Evolutionary conservation across 2,329 filamentous ascomycete genomes (phyloP).

Genomic region (Paraconiothyrium sp.): DNA sequence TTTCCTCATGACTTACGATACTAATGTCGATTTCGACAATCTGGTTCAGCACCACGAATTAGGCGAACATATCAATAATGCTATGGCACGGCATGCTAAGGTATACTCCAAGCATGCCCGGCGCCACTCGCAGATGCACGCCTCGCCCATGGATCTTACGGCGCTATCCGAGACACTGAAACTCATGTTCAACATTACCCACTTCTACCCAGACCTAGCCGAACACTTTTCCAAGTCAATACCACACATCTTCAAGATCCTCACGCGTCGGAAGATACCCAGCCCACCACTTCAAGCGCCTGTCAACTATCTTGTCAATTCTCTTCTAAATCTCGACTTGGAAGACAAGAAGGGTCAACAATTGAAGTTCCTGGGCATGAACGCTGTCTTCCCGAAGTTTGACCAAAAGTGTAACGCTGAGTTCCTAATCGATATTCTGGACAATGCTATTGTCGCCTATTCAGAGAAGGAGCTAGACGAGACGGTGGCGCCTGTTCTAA

Average conservation of each 20-base stretch:
- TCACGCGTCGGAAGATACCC: constrained; percentile 68
- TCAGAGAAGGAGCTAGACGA: constrained; percentile 75
- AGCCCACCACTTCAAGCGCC: constrained; percentile 77
- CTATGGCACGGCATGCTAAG: constrained; percentile 71
- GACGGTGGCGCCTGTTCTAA: constrained; percentile 75
- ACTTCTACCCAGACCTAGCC: constrained; percentile 72
- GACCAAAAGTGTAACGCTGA: constrained; percentile 69
- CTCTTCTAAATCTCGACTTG: constrained; percentile 80
- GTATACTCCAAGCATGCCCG: constrained; percentile 54
- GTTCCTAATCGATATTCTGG: constrained; percentile 75
- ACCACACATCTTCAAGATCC: constrained; percentile 74
- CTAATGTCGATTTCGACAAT: constrained; percentile 70
- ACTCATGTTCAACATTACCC: constrained; percentile 86
- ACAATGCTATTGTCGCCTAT: constrained; percentile 71
- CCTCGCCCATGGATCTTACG: constrained; percentile 75
- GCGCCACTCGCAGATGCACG: constrained; percentile 35
- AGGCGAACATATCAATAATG: constrained; percentile 73
- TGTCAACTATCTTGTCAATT: constrained; percentile 77
- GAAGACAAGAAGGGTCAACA: constrained; percentile 57
- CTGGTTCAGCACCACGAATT: constrained; percentile 74
- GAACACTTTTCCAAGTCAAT: constrained; percentile 73
- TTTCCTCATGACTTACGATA: constrained; percentile 81
- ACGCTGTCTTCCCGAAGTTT: constrained; percentile 72
- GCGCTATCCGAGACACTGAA: constrained; percentile 86
- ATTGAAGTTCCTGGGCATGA: constrained; percentile 53